Percentiles rank a stretch among this genome's conserved stretches.
Evolutionary conservation across 257 asterid species (phyloP).

Genomic region (Solanum pennellii): DNA sequence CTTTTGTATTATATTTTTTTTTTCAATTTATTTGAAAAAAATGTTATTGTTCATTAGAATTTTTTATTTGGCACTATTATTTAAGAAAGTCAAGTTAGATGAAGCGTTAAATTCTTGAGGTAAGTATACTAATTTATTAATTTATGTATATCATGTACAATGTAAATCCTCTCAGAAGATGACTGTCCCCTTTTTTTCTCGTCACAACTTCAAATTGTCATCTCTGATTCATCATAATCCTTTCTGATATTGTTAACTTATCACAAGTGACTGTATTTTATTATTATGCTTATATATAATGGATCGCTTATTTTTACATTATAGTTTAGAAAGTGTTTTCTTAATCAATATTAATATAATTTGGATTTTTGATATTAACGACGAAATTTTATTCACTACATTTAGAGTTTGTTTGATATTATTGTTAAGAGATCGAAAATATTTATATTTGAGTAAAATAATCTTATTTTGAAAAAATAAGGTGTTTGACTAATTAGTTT

Average conservation of each 20-base stretch:
- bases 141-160: too few species aligned
- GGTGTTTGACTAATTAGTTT: neutral
- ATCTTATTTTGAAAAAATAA: too few species aligned
- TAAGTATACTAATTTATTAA: neutral
- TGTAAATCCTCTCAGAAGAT: too few species aligned
- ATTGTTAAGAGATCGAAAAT: neutral
- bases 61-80: neutral
- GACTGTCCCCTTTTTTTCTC: neutral
- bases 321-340: neutral
- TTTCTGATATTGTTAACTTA: too few species aligned
- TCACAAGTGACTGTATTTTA: neutral
- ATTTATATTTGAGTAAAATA: too few species aligned
- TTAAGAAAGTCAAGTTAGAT: neutral
- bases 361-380: too few species aligned
- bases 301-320: neutral
- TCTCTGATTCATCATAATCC: neutral
- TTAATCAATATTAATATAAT: neutral
- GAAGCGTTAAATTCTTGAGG: neutral
- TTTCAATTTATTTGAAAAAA: too few species aligned
- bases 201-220: neutral
- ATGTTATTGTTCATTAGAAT: too few species aligned
- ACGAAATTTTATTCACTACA: neutral
- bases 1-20: too few species aligned
- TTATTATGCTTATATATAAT: neutral
- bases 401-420: neutral